These are phyloP conservation scores for Whalleya microplaca DNA, from an alignment of 2,329 filamentous ascomycete species.

Conservation along the genomic window DNA sequence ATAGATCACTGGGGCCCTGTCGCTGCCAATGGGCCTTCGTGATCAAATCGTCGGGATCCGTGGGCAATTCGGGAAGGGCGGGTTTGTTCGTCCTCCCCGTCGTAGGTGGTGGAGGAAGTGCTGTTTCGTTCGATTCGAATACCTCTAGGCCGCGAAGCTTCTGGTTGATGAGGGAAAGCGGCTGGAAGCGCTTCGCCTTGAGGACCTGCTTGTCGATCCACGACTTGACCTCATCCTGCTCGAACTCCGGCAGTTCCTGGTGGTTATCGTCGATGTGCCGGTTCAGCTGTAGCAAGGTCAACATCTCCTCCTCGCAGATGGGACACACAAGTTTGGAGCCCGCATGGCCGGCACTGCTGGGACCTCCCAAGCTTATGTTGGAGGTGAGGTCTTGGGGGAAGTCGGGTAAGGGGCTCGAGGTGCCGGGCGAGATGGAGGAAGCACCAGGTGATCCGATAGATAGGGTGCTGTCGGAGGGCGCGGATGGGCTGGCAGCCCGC, in stretches of 20 bases:
- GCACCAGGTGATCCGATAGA: conserved; percentile 71
- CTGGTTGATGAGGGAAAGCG: conserved; percentile 87
- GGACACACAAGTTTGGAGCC: conserved; percentile 81
- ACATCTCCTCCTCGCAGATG: conserved; percentile 98
- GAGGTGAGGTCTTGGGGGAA: conserved; percentile 79
- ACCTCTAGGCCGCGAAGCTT: conserved; percentile 91
- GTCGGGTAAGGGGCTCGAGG: conserved; percentile 66
- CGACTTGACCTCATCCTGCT: conserved; percentile 93
- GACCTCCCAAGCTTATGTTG: conserved; percentile 70
- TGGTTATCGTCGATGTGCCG: conserved; percentile 84
- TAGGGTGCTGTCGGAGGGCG: conserved; percentile 70
- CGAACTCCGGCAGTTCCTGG: conserved; percentile 83
- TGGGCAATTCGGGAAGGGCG: conserved; percentile 43
- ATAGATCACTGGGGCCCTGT: conserved; percentile 72
- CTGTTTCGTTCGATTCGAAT: conserved; percentile 86
- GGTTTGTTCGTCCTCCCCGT: conserved; percentile 38
- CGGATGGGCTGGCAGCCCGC: conserved; percentile 53
- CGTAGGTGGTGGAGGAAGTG: conserved; percentile 42
- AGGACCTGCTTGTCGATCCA: conserved; percentile 96
- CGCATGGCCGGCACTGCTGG: conserved; percentile 58
- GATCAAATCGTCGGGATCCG: conserved; percentile 89
- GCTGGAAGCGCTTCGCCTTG: conserved; percentile 92
- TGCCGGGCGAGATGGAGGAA: conserved; percentile 44
- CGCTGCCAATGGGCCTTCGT: conserved; percentile 89
- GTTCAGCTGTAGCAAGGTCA: conserved; percentile 92